Evolutionary conservation across 2,329 filamentous ascomycete genomes (phyloP).

Genomic region (Phaeosphaeriaceae sp.): DNA sequence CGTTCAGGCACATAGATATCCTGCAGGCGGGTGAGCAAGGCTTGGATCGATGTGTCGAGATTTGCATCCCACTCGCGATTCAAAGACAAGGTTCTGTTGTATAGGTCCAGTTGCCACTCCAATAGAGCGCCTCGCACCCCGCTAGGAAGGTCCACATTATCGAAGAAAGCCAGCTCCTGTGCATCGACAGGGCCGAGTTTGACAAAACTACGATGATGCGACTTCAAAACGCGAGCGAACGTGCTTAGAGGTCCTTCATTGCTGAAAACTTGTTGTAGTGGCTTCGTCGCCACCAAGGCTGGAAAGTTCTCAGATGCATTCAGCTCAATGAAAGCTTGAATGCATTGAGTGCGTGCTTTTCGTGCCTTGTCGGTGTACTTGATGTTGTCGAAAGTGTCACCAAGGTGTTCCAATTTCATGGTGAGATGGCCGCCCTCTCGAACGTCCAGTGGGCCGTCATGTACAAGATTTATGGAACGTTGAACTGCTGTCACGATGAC

Average conservation of each 20-base stretch:
- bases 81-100: conserved; percentile 35
- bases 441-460: conserved; percentile 61
- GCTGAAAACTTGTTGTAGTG: conserved; percentile 64
- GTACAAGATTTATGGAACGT: conserved; percentile 69
- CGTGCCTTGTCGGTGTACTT: conserved; percentile 65
- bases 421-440: conserved; percentile 66
- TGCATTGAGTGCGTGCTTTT: conserved; percentile 66
- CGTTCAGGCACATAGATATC: conserved; percentile 33
- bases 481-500: conserved; percentile 64
- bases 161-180: conserved; percentile 55
- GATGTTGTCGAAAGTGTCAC: conserved; percentile 63
- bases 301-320: conserved; percentile 59
- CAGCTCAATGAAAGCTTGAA: conserved; percentile 64
- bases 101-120: conserved; percentile 52
- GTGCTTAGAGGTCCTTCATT: conserved; percentile 57
- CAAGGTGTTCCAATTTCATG: conserved; percentile 71
- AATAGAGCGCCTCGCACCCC: conserved; percentile 48
- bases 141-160: conserved; percentile 37
- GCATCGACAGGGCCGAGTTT: conserved; percentile 55
- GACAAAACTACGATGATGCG: conserved; percentile 63
- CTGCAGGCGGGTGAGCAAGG: conserved; percentile 29
- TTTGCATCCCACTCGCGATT: conserved; percentile 38
- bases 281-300: conserved; percentile 60
- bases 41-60: conserved; percentile 32
- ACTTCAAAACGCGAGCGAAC: conserved; percentile 66